Conservation (phyloP, 2,329 filamentous ascomycete genomes). For the Elsinoe australis region DNA sequence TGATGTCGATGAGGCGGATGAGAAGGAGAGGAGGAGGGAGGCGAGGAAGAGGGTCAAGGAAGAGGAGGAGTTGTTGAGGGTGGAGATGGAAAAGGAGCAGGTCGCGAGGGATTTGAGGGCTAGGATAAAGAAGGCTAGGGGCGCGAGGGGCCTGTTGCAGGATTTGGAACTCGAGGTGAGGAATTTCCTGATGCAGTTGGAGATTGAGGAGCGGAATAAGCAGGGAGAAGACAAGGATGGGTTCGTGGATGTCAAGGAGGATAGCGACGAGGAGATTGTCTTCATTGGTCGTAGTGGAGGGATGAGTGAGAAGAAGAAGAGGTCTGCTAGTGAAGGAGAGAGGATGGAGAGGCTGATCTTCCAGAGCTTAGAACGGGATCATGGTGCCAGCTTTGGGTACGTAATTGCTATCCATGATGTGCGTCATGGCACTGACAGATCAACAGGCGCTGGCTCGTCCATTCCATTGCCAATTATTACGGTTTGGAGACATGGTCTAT, state of each 20-base stretch:
- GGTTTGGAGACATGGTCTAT: constrained; percentile 78
- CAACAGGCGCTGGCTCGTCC: constrained; percentile 76
- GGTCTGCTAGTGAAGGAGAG: constrained; percentile 47
- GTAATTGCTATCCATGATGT: constrained; percentile 32
- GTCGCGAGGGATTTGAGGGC: constrained; percentile 75
- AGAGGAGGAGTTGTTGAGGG: constrained; percentile 43
- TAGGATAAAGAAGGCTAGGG: constrained; percentile 70
- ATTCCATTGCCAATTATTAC: constrained; percentile 88
- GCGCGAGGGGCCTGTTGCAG: constrained; percentile 71
- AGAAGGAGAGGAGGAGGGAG: constrained; percentile 55
- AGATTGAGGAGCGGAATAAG: constrained; percentile 46
- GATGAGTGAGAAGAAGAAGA: constrained; percentile 51
- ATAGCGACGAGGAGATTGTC: constrained; percentile 79
- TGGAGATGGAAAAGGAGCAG: constrained; percentile 30
- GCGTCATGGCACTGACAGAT: constrained; percentile 19
- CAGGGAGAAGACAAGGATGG: constrained; percentile 41
- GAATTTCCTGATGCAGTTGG: constrained; percentile 59
- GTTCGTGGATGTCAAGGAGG: constrained; percentile 45
- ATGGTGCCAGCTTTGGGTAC: constrained; percentile 73
- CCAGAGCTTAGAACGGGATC: constrained; percentile 68
- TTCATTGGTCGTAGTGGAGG: constrained; percentile 67
- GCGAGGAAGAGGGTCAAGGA: constrained; percentile 74
- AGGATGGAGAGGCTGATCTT: constrained; percentile 66
- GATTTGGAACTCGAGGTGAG: constrained; percentile 80
- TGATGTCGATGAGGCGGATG: constrained; percentile 40